Conservation (phyloP, 2,329 filamentous ascomycete genomes). For the Stagonosporopsis tanaceti region DNA sequence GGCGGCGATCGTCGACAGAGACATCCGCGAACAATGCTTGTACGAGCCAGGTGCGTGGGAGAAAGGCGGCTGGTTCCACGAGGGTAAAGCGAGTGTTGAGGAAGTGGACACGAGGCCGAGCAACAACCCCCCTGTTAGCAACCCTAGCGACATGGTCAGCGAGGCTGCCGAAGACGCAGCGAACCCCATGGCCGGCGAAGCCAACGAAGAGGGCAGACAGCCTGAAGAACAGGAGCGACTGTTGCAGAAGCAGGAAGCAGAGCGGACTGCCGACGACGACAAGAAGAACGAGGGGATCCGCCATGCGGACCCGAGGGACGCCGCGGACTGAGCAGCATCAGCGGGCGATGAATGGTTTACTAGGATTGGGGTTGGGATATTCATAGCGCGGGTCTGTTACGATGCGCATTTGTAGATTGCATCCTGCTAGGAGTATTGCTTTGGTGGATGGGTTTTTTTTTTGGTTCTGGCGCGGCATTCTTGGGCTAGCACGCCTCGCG, state of each 20-base stretch:
- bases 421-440: slow-evolving; percentile 6
- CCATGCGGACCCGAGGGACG: slow-evolving; percentile 8
- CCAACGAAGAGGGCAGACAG: slow-evolving; percentile 22
- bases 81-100: slow-evolving; percentile 48
- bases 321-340: slow-evolving; percentile 1
- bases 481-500: neutral
- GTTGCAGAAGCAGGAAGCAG: slow-evolving; percentile 27
- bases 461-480: neutral
- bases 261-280: slow-evolving; percentile 25
- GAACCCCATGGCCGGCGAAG: slow-evolving; percentile 31
- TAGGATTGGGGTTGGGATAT: neutral
- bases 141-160: slow-evolving; percentile 29
- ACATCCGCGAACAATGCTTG: slow-evolving; percentile 66
- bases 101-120: slow-evolving; percentile 50
- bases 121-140: slow-evolving; percentile 24
- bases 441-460: neutral
- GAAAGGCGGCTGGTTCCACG: slow-evolving; percentile 81
- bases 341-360: too few species aligned
- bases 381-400: neutral
- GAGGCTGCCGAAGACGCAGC: slow-evolving; percentile 29
- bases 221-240: slow-evolving; percentile 36
- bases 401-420: neutral
- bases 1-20: slow-evolving; percentile 70
- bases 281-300: slow-evolving; percentile 15
- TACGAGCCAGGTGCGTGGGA: slow-evolving; percentile 82